phyloP scores from a whole-genome alignment of 441 rosid genomes.

The Francoa sonchifolia region DNA sequence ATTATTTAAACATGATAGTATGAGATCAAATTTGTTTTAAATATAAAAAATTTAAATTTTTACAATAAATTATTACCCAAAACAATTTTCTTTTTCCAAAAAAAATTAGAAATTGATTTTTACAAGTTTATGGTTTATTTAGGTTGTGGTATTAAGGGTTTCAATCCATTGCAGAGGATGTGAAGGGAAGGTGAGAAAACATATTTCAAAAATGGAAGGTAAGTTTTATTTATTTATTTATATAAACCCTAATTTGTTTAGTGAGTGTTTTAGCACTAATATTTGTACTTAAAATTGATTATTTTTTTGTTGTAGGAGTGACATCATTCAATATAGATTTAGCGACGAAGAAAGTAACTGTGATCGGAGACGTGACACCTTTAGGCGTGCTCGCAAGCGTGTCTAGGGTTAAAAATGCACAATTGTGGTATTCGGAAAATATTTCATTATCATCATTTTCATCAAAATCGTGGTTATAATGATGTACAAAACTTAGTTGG shows the following conservation, averaged over 20 bases:
- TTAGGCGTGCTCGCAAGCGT: constrained; percentile 52
- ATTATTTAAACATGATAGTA: too few relatives aligned
- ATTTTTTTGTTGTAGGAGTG: constrained; percentile 55
- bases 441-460: constrained; percentile 16
- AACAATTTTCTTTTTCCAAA: background rate
- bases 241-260: background rate
- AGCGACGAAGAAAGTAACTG: constrained; percentile 70
- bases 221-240: background rate
- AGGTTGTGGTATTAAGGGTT: constrained; percentile 85
- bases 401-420: constrained; percentile 69
- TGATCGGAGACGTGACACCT: constrained; percentile 71
- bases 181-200: constrained; percentile 85
- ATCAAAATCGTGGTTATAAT: too few relatives aligned
- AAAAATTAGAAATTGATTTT: background rate
- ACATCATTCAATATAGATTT: constrained; percentile 72
- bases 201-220: constrained; percentile 95
- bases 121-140: background rate
- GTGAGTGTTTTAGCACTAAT: background rate
- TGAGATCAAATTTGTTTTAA: too few relatives aligned
- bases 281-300: background rate
- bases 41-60: too few relatives aligned
- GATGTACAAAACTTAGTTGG: too few relatives aligned
- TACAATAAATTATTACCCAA: background rate
- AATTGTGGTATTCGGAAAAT: constrained; percentile 61
- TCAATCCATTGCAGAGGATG: constrained; percentile 95